Evolutionary conservation across 345 rosid species (phyloP).

Genomic region (Arabidopsis thaliana): TAIR10.1 NC_003074.8:18401501-18402000

Average conservation of each 20-base stretch:
- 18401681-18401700: background rate
- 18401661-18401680: constrained; percentile 9
- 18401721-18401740: constrained; percentile 83
- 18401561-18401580: constrained; percentile 92
- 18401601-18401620: constrained; percentile 85
- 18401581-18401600: constrained; percentile 79
- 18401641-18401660: background rate
- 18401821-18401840: background rate
- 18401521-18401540: constrained; percentile 88
- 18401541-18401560: constrained; percentile 75
- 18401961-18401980: constrained; percentile 72
- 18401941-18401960: constrained; percentile 95
- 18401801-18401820: constrained; percentile 86
- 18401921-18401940: constrained; percentile 87
- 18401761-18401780: constrained; percentile 89
- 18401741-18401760: constrained; percentile 99
- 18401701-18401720: constrained; percentile 81
- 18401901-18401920: constrained; percentile 62
- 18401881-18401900: background rate
- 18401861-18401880: background rate
- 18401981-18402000: constrained; percentile 76
- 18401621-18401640: constrained; percentile 40
- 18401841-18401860: background rate
- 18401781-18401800: constrained; percentile 95
- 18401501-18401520: constrained; percentile 94